Evolutionary conservation across 768 basidiomycete genomes (phyloP).

Genomic region (Termitomyces sp.): DNA sequence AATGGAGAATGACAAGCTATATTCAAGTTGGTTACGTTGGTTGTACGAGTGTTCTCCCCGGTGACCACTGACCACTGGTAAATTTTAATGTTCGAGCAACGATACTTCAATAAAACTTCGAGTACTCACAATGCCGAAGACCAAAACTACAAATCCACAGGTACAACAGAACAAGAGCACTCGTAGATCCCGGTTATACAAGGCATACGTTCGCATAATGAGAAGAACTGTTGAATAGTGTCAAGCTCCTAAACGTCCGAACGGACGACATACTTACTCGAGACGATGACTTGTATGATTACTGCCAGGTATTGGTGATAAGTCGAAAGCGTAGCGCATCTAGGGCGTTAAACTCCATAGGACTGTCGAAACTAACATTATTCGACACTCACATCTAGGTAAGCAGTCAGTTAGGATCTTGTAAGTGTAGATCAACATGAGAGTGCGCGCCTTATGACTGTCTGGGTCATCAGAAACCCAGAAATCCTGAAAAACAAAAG

Average conservation of each 20-base stretch:
- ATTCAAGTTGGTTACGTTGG: background rate
- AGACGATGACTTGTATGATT: conserved; percentile 30
- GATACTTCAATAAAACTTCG: too few species aligned
- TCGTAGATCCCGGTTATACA: conserved; percentile 27
- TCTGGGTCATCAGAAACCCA: conserved; percentile 15
- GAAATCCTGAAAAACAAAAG: conserved; percentile 18
- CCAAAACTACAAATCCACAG: conserved; percentile 21
- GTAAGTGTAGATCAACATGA: background rate
- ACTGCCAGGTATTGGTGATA: conserved; percentile 28
- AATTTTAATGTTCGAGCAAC: background rate
- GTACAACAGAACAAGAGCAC: conserved; percentile 21
- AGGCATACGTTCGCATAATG: conserved; percentile 35
- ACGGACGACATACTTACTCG: conserved; percentile 15
- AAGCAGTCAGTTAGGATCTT: background rate
- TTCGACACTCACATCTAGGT: conserved; percentile 2
- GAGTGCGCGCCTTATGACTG: background rate
- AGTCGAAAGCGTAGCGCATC: conserved; percentile 17
- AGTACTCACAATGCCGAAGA: conserved; percentile 14
- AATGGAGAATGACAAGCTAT: background rate
- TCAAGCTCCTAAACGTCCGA: background rate
- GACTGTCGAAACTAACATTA: background rate
- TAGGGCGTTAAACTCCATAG: conserved; percentile 2
- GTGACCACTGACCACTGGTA: background rate
- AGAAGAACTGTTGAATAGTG: conserved; percentile 22
- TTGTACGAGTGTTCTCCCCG: background rate